Evolutionary conservation across 257 asterid species (phyloP), one percentile per base, ranked within the genome.

Genomic region (Solanum gandarillasii): DNA sequence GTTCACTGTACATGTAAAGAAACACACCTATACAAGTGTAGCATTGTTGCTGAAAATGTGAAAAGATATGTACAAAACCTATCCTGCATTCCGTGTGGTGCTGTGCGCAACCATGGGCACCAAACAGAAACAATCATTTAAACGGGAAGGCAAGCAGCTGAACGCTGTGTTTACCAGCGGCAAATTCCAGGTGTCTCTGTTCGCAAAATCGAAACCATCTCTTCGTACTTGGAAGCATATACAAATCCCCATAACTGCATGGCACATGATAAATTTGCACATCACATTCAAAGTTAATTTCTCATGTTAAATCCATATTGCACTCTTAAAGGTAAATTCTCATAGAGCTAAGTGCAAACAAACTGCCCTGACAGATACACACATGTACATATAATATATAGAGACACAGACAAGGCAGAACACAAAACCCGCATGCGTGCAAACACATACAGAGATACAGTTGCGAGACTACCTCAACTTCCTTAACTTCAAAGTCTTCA

Each of bases 241-340:
- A 94, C 97, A 39, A 95, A 96, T 87, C 99, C 98, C 99, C 99
- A 96, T 41, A 96, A 89, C 99, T 96, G 91, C 89, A 87, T 76
- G 23, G 35, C 67, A 81, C 46, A 29, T 1, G 62, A 58, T 9
- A 86, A 27, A 83, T 43, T 43, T 55, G 84, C 34, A 27, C 18
- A 71, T 36, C 4, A 6, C 27, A 81, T 18, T 27, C 67, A 39
- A 76, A 43, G 25, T 27, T 46, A 46, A 81, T 2, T 81, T 81
- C 32, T 23, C 55, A 38, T 23, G 35, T 32, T 4, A 88, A 16
- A 86, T 46, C 46, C 52, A 14, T 23, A 46, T 60, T 9, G 39
- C 70, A 81, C 68, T 9, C 85, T 79, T 79, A n/a, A 76, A 25
- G 14, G 34, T 14, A 43, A 27, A 14, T 27, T 79, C 75, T 39